Percentiles rank a stretch among this genome's conserved stretches.
phyloP scores from a whole-genome alignment of 116 monocot species.

The Dioscorea cayenensis region DNA sequence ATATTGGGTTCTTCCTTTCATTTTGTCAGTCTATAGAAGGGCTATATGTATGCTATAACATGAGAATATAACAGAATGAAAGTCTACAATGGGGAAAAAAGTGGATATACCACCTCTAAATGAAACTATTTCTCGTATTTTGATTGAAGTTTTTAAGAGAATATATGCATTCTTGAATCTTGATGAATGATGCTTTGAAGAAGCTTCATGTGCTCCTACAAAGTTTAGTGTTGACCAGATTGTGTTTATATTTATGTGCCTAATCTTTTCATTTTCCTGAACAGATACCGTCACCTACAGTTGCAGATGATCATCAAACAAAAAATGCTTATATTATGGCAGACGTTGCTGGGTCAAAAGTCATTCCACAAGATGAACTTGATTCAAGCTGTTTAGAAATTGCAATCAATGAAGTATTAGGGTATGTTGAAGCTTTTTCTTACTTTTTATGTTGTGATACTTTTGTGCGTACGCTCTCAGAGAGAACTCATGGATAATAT shows the following conservation, averaged over 20 bases:
- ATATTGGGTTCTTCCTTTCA: no score
- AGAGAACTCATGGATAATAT: neutral
- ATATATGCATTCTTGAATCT: no score
- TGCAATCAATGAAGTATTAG: constrained; percentile 50
- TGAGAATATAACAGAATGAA: no score
- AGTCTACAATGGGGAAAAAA: no score
- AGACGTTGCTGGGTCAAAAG: constrained; percentile 49
- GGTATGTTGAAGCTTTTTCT: constrained; percentile 17
- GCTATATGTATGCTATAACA: no score
- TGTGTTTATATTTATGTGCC: neutral
- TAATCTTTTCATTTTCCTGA: neutral
- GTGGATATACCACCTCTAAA: no score
- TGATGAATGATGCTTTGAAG: no score
- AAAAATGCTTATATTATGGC: constrained; percentile 69
- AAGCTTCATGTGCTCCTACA: neutral
- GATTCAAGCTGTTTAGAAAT: constrained; percentile 45
- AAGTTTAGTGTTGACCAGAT: neutral
- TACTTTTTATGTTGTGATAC: neutral
- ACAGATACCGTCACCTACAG: constrained; percentile 49
- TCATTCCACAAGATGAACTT: constrained; percentile 64
- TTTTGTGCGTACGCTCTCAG: neutral
- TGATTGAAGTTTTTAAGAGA: no score
- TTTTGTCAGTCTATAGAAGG: no score
- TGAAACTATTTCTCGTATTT: no score
- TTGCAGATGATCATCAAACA: constrained; percentile 51